Evolutionary conservation across 257 asterid genomes (phyloP).

Genomic region (Scutellaria baicalensis): DNA sequence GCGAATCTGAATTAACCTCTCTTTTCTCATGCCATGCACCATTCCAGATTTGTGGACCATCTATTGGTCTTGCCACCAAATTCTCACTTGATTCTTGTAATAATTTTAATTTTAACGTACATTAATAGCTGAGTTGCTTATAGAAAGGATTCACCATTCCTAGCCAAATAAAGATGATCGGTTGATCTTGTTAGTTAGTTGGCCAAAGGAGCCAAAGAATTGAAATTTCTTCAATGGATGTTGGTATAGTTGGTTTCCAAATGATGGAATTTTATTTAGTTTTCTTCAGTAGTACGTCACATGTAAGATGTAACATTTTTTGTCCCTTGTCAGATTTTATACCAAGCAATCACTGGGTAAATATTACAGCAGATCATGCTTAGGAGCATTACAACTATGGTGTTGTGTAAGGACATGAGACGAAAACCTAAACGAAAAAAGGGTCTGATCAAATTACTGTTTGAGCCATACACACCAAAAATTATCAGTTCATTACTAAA

Average conservation of each 20-base stretch:
- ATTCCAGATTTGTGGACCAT: background rate
- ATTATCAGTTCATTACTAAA: constrained; percentile 1
- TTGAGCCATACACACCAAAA: constrained; percentile 42
- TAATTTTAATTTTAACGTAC: background rate
- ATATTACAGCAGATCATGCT: constrained; percentile 27
- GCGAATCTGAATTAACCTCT: constrained; percentile 39
- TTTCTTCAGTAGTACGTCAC: too few species aligned
- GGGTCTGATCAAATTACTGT: constrained; percentile 32
- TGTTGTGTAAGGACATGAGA: constrained; percentile 51
- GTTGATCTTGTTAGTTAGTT: background rate
- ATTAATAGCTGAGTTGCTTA: constrained; percentile 13
- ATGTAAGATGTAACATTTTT: too few species aligned
- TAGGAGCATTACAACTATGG: constrained; percentile 38
- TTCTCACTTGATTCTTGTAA: background rate
- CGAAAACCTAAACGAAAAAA: constrained; percentile 35
- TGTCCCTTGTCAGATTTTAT: background rate
- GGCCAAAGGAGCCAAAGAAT: constrained; percentile 4
- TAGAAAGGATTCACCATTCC: too few species aligned
- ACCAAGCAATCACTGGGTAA: constrained; percentile 28
- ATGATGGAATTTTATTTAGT: background rate
- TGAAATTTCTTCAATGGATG: background rate
- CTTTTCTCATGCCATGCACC: background rate
- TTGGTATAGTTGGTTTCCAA: background rate
- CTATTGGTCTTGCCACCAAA: background rate
- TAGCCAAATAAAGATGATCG: background rate